Evolutionary conservation across 768 basidiomycete genomes (phyloP).

Genomic region (Rhodotorula kratochvilovae): DNA sequence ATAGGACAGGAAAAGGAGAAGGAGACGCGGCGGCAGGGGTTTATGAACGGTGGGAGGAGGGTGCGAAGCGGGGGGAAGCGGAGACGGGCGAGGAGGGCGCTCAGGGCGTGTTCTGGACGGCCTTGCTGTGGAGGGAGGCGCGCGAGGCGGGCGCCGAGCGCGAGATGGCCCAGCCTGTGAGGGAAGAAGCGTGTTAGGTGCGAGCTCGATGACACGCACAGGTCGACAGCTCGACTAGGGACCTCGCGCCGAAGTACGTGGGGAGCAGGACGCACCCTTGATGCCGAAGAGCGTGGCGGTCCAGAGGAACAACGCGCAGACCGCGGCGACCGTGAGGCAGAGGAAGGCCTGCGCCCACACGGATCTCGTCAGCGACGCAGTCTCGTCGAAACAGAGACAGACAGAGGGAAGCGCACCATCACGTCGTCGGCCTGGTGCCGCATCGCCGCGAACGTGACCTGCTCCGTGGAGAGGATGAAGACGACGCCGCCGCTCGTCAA

Average conservation of each 20-base stretch:
- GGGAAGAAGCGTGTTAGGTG: background rate
- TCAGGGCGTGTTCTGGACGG: background rate
- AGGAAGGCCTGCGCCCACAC: slow-evolving; percentile 44
- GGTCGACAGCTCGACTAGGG: too few species aligned
- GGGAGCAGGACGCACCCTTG: slow-evolving; percentile 55
- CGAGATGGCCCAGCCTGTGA: background rate
- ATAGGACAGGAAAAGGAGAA: background rate
- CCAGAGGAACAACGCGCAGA: slow-evolving; percentile 84
- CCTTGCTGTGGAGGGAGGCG: background rate
- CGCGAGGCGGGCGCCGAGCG: background rate
- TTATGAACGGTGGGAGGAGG: too few species aligned
- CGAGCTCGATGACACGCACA: too few species aligned
- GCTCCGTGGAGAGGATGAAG: slow-evolving; percentile 83
- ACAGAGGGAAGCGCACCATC: slow-evolving; percentile 46
- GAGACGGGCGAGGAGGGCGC: background rate
- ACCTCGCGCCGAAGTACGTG: too few species aligned
- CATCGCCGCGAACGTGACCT: slow-evolving; percentile 77
- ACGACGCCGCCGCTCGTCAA: slow-evolving; percentile 73
- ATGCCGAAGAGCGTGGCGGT: slow-evolving; percentile 66
- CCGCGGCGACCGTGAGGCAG: slow-evolving; percentile 76
- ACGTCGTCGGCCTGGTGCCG: slow-evolving; percentile 72
- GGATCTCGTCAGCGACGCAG: background rate
- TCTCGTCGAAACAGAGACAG: background rate
- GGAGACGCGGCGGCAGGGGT: too few species aligned
- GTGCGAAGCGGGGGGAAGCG: background rate